These are phyloP conservation scores for Colletotrichum cereale DNA, from an alignment of 2,329 filamentous ascomycete genomes.

Conservation along the genomic window DNA sequence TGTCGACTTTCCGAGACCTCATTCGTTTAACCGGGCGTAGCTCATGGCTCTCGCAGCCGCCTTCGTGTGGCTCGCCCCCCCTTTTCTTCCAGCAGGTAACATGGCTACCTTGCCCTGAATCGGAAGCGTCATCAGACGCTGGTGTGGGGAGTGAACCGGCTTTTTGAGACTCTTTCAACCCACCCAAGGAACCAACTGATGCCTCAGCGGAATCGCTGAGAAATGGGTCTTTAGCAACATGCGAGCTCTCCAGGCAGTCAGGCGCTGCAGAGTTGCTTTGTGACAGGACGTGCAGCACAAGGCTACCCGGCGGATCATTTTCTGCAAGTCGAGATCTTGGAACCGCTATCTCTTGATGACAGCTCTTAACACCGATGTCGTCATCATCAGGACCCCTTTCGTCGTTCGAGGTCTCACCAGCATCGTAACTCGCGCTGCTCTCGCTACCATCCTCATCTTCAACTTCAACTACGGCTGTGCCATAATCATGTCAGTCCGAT, in stretches of 20 bases:
- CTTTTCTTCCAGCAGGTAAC: background rate
- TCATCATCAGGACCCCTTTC: background rate
- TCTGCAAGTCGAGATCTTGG: background rate
- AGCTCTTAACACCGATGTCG: background rate
- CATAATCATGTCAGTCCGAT: background rate
- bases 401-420: background rate
- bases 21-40: background rate
- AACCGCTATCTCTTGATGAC: background rate
- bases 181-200: background rate
- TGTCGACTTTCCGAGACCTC: background rate
- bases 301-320: background rate
- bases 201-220: background rate
- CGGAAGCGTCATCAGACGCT: conserved; percentile 5
- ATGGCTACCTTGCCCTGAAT: background rate
- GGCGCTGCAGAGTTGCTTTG: background rate
- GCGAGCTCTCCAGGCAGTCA: background rate
- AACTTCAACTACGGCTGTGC: background rate
- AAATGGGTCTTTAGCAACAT: background rate
- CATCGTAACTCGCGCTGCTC: background rate
- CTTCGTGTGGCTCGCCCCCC: background rate
- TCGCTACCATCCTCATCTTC: background rate
- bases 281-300: background rate
- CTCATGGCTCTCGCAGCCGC: background rate
- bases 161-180: conserved; percentile 2
- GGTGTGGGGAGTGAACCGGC: background rate